Evolutionary conservation across 1,139 yeast species (phyloP), one percentile per base, ranked within the genome.

Genomic region (Debaryomyces sp.): DNA sequence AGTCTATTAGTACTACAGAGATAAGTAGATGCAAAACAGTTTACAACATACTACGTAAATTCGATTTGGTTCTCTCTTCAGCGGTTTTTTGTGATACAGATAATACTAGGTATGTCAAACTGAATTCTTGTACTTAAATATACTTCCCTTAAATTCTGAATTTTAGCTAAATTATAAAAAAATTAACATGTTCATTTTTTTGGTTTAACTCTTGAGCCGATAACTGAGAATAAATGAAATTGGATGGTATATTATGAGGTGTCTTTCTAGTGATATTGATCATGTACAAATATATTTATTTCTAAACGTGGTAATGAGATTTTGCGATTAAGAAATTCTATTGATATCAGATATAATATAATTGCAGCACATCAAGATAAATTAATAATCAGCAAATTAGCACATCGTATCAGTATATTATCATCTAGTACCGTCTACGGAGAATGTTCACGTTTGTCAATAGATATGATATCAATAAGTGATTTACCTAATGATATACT

Each of bases 401-500:
- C n/a, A n/a, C n/a, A n/a, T n/a, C 10, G 7, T 17, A 17, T 3
- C 21, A 18, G 21, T 4, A 18, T 4, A 24, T 24, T n/a, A n/a
- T n/a, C n/a, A n/a, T n/a, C n/a, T 12, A 7, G 12, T 9, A 24
- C 12, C 12, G 27, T 2, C 6, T 5, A 12, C 13, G n/a, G 13
- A 30, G 2, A 23, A 22, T 36, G 40, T 2, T 24, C 4, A 13
- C 21, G 13, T 7, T 36, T 22, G 22, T n/a, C 21, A 12, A 35
- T 6, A 9, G 17, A 24, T 8, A 45, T 45, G 47, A 13, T 10
- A 15, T 21, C 26, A 17, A 27, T 49, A 22, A 35, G 27, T 17
- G 46, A 49, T 38, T 46, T 49, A 24, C 45, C 52, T 2, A 23
- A 32, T 12, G 49, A 49, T 26, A 30, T 49, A 5, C 41, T 46